A percentile compares a stretch with the other conserved stretches of the same genome.
Conservation (phyloP, 2,329 filamentous ascomycete species). For the Aquanectria penicillioides region DNA sequence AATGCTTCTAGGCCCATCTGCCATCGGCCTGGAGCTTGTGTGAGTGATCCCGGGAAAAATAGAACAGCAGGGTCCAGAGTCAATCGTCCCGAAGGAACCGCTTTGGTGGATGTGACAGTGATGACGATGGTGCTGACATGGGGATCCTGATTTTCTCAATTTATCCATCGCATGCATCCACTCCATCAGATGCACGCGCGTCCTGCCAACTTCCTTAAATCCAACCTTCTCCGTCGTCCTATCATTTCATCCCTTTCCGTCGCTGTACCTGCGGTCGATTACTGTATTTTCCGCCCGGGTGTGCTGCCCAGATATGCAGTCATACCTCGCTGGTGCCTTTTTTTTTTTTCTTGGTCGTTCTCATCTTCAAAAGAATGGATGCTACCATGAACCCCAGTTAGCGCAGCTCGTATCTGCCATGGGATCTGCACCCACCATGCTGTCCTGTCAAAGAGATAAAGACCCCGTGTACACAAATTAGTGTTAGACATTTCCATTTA, state of each 20-base stretch:
- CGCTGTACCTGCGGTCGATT: not conserved
- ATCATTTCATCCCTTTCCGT: not conserved
- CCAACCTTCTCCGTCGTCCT: too few relatives aligned
- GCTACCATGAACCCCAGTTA: too few relatives aligned
- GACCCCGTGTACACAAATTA: too few relatives aligned
- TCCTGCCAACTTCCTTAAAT: not conserved
- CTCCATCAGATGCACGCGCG: slow-evolving; percentile 8
- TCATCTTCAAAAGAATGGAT: not conserved
- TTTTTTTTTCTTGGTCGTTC: not conserved
- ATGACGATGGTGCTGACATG: not conserved
- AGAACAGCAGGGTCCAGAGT: not conserved
- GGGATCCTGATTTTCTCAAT: slow-evolving; percentile 2
- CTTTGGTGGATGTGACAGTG: not conserved
- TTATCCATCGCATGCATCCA: not conserved
- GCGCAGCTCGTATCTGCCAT: too few relatives aligned
- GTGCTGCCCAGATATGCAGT: too few relatives aligned
- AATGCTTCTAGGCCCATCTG: slow-evolving; percentile 11
- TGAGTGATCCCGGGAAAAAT: not conserved
- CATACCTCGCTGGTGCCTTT: too few relatives aligned
- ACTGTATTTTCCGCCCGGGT: too few relatives aligned
- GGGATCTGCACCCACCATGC: too few relatives aligned
- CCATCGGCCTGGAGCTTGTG: not conserved
- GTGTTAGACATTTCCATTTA: too few relatives aligned
- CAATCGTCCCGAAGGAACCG: slow-evolving; percentile 1
- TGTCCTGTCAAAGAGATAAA: too few relatives aligned